Base-by-base conservation (phyloP, 1,139 yeast species). In the Saccharomycopsis hybrid region DNA sequence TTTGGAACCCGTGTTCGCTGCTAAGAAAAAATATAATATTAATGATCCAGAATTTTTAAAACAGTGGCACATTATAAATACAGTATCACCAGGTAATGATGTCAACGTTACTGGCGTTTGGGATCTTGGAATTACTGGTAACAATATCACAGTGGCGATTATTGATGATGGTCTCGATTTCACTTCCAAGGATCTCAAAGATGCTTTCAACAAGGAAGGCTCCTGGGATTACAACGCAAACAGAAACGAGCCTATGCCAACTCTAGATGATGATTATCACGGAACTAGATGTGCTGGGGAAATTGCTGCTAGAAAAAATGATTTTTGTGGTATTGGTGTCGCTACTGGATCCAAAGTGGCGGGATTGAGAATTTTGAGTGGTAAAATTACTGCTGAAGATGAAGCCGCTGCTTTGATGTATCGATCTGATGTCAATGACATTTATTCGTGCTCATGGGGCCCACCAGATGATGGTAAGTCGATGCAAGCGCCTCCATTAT, bases 251-350 rank as follows among this genome's bases (percentile, higher is more conserved):
- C 99, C 99, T 1, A 78, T 76, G 56, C 99, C 98, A 5, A 71
- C 82, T 54, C 71, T 90, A 42, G 65, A 59, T n/a, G 95, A 86
- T 64, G 98, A 94, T 63, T 80, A 82, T 58, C 99, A 94, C 65
- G 99, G 99, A 2, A 94, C 99, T 0, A 73, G 99, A 58, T 94
- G 99, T 70, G 98, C 98, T 1, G 98, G 97, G 35, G 98, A 94
- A 65, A 85, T 94, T 52, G 97, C 97, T 0, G 89, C 88, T 2
- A 95, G 83, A 1, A 90, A 80, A 52, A 69, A 70, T 48, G 92
- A 94, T 64, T 82, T 74, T 25, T 94, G 99, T 69, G 98, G 98
- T 36, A 76, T 94, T 3, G 99, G 99, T 41, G 95, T 90, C 5
- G 97, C 97, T 0, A 90, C 78, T 61, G 79, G 79, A 48, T 81